A percentile compares a stretch with the other conserved stretches of the same genome.
Evolutionary conservation across 305 asterid genomes (phyloP).

Genomic region (Fraxinus latifolia): DNA sequence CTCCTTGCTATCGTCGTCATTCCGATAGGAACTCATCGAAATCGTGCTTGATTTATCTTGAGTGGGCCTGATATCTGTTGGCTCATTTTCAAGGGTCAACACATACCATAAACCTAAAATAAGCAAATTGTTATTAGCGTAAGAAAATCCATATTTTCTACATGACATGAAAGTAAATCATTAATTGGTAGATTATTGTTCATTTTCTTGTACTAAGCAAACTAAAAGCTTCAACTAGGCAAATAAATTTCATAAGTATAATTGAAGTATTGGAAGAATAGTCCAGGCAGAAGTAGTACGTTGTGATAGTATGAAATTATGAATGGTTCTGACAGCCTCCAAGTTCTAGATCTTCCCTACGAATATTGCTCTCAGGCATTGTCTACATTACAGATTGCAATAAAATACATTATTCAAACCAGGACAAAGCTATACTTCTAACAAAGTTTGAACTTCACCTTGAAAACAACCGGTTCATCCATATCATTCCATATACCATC

Average conservation of each 20-base stretch:
- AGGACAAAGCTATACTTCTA: neutral
- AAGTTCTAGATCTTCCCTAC: constrained; percentile 78
- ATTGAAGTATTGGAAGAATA: neutral
- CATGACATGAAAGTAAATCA: constrained; percentile 2
- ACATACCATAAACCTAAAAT: constrained; percentile 80
- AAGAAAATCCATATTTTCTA: neutral
- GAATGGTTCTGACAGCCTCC: constrained; percentile 82
- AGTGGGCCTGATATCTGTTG: too few relatives aligned
- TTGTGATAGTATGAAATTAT: constrained; percentile 62
- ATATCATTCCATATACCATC: constrained; percentile 99
- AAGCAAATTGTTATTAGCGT: neutral
- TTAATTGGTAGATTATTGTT: neutral
- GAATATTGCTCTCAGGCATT: constrained; percentile 91
- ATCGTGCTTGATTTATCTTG: too few relatives aligned
- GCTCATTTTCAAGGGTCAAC: too few relatives aligned
- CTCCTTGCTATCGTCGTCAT: too few relatives aligned
- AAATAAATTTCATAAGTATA: neutral
- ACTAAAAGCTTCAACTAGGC: neutral
- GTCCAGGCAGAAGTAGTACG: constrained; percentile 35
- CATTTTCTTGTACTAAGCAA: neutral
- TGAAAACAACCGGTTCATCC: constrained; percentile 93
- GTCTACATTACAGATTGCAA: constrained; percentile 84
- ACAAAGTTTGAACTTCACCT: constrained; percentile 50
- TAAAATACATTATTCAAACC: constrained; percentile 10
- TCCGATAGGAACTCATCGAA: too few relatives aligned